These are phyloP conservation scores for Rhodotorula sp. DNA, from an alignment of 1,284 basidiomycete species.

Conservation along the genomic window DNA sequence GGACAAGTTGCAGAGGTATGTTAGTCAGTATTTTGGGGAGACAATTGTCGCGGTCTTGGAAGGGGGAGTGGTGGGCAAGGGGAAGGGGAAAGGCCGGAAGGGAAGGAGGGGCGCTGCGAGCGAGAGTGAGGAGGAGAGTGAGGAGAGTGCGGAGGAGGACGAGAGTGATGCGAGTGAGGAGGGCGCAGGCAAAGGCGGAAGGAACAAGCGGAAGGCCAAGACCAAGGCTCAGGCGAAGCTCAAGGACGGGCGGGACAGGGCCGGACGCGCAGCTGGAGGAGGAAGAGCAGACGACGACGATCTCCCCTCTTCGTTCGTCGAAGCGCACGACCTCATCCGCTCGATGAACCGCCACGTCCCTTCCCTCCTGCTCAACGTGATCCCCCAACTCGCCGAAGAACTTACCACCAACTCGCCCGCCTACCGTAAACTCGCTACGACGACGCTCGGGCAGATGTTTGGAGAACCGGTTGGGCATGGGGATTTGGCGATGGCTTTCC, in stretches of 20 bases:
- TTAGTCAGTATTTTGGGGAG: conserved; percentile 80
- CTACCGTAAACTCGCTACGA: conserved; percentile 73
- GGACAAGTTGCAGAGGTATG: conserved; percentile 83
- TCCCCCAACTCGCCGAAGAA: conserved; percentile 91
- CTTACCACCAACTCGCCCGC: conserved; percentile 68
- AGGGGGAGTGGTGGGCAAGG: conserved; percentile 48
- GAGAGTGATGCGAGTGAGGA: conserved; percentile 41
- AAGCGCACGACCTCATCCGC: conserved; percentile 80
- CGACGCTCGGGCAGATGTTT: conserved; percentile 86
- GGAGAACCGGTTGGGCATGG: conserved; percentile 59
- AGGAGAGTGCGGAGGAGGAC: conserved; percentile 51
- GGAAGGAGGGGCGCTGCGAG: conserved; percentile 51
- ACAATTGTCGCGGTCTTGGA: conserved; percentile 63
- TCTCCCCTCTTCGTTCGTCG: conserved; percentile 52
- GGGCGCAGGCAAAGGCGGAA: conserved; percentile 3
- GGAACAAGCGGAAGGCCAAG: conserved; percentile 25
- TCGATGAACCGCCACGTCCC: conserved; percentile 79
- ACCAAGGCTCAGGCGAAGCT: conserved; percentile 13
- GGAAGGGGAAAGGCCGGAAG: conserved; percentile 51
- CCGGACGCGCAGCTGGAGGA: not conserved
- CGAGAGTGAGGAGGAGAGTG: conserved; percentile 51
- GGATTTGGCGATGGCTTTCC: conserved; percentile 74
- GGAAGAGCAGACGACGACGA: conserved; percentile 31
- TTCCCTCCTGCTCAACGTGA: conserved; percentile 76
- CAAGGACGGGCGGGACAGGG: not conserved